Base-by-base conservation (phyloP, 2,329 filamentous ascomycete genomes). In the Ophiocordyceps australis region DNA sequence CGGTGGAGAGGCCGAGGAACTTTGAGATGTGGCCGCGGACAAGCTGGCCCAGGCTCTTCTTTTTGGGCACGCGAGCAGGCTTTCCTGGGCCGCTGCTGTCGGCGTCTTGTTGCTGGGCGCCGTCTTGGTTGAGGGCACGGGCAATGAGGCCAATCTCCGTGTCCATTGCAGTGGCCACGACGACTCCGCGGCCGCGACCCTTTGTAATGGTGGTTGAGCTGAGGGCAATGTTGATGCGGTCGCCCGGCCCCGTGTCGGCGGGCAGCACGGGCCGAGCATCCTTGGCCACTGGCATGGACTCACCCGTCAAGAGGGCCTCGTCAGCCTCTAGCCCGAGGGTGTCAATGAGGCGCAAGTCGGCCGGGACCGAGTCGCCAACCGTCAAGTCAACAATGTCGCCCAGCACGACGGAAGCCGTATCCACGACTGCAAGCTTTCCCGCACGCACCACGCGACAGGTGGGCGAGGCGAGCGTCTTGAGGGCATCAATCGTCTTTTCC, bases 261-360 rank as follows among this genome's bases (percentile, higher is more conserved):
- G 43, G 33, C 17, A 59, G 57, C 16, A 56, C 55, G 14, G 45
- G 42, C 14, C 52, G 43, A 6, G 56, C 40, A 36, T 62, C 52
- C 49, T 74, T 65, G 41, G 52, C 55, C 3, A 70, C 62, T n/a
- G 69, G 68, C 0, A 72, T 49, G 7, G 69, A 72, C 43, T 75
- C 70, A 25, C 70, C 70, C 3, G 70, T 75, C 9, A 74, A 55
- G 13, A 72, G 54, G 2, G 68, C 66, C 42, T 74, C 69, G 32
- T 82, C 73, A 33, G 69, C 74, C 37, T 73, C 70, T 22, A 74
- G 60, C 44, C 78, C 77, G 51, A 75, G 61, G 15, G 57, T 61
- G 32, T 72, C 62, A 20, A 70, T 36, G 3, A 63, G 39, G 26
- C 65, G 55, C 5, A 73, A 43, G 36, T 74, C 69, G 4, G 67